Evolutionary conservation across 805 yeast genomes (phyloP).

Genomic region (Pichia thaimueangensis): DNA sequence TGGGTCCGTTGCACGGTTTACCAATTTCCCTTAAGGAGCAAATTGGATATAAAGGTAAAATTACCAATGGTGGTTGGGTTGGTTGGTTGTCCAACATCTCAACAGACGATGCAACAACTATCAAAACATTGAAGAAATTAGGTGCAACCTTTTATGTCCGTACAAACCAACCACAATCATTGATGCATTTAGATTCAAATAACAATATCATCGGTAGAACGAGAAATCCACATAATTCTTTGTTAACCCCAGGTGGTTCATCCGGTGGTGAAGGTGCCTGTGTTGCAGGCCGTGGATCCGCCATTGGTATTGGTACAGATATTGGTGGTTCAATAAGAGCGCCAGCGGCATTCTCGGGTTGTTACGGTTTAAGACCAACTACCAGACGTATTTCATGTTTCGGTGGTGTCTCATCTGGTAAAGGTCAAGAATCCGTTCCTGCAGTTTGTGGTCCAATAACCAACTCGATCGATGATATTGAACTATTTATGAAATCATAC

Average conservation of each 20-base stretch:
- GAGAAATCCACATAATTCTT: constrained; percentile 50
- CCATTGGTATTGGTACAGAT: constrained; percentile 56
- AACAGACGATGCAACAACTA: constrained; percentile 39
- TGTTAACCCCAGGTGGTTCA: constrained; percentile 63
- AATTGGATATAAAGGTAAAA: constrained; percentile 44
- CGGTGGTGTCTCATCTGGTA: constrained; percentile 49
- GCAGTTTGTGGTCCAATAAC: constrained; percentile 68
- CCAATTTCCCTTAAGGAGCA: constrained; percentile 68
- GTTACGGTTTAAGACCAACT: constrained; percentile 59
- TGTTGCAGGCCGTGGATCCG: constrained; percentile 52
- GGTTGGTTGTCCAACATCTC: constrained; percentile 43
- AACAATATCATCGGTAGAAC: constrained; percentile 57
- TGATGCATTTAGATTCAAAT: constrained; percentile 63
- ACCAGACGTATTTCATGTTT: constrained; percentile 43
- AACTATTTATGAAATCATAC: constrained; percentile 57
- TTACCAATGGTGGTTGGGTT: constrained; percentile 58
- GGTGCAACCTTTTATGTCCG: constrained; percentile 62
- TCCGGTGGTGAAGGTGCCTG: constrained; percentile 69
- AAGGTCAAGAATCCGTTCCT: constrained; percentile 60
- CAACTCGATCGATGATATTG: constrained; percentile 58
- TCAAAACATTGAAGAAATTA: constrained; percentile 40
- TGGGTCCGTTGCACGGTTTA: constrained; percentile 66
- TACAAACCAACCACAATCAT: constrained; percentile 61
- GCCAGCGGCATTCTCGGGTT: constrained; percentile 61
- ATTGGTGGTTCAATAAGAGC: constrained; percentile 67